phyloP scores from a whole-genome alignment of 2,329 filamentous ascomycete species.

The Colletotrichum sp. region DNA sequence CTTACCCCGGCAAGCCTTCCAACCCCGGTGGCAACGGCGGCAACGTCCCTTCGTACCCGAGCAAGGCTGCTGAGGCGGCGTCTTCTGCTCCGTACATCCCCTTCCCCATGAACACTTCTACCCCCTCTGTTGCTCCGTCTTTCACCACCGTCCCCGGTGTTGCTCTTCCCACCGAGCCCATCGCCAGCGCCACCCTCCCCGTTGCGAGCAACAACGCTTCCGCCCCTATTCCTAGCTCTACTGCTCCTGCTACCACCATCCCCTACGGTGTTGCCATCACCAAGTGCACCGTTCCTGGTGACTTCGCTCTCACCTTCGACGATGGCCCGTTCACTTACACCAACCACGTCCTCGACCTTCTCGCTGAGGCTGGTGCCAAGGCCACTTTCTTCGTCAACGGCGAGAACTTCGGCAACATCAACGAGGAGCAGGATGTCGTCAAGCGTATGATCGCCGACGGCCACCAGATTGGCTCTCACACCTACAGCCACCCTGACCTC shows the following conservation, averaged over 20 bases:
- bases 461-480: slow-evolving; percentile 46
- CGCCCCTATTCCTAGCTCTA: slow-evolving; percentile 27
- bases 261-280: slow-evolving; percentile 37
- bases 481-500: slow-evolving; percentile 50
- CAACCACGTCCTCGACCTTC: slow-evolving; percentile 41
- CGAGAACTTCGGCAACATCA: slow-evolving; percentile 42
- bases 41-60: slow-evolving; percentile 1
- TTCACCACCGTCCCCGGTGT: slow-evolving; percentile 6
- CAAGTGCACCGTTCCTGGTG: slow-evolving; percentile 37
- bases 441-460: slow-evolving; percentile 44
- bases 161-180: slow-evolving; percentile 6
- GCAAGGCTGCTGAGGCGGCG: background rate
- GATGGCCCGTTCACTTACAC: slow-evolving; percentile 52
- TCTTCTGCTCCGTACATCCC: background rate
- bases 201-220: slow-evolving; percentile 8
- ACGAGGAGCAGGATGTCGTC: slow-evolving; percentile 45
- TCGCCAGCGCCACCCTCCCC: slow-evolving; percentile 13
- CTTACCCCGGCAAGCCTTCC: background rate
- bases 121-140: background rate
- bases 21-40: background rate
- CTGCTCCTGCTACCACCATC: slow-evolving; percentile 32
- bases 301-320: slow-evolving; percentile 52
- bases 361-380: slow-evolving; percentile 34
- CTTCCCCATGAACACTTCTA: slow-evolving; percentile 8
- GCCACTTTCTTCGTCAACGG: slow-evolving; percentile 50